Conservation (phyloP, 441 rosid genomes). For the Cnidoscolus chayamansa region DNA sequence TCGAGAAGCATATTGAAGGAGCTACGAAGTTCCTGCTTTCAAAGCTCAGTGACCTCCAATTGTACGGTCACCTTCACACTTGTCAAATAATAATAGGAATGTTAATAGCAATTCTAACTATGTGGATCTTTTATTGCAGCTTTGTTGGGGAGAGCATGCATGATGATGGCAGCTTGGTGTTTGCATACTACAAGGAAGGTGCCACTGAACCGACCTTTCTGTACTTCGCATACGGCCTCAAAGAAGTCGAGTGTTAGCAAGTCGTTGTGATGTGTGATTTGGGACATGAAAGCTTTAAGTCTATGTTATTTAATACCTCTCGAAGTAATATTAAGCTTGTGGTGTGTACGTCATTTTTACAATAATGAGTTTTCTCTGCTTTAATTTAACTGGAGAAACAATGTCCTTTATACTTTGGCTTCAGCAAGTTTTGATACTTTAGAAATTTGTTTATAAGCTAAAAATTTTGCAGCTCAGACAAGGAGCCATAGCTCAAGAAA, state of each 20-base stretch:
- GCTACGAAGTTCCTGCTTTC: constrained; percentile 76
- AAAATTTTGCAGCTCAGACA: too few relatives aligned
- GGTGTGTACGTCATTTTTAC: not conserved
- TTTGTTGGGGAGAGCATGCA: constrained; percentile 93
- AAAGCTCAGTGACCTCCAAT: constrained; percentile 75
- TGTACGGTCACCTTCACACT: constrained; percentile 34
- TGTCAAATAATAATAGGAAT: not conserved
- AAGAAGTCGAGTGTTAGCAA: constrained; percentile 76
- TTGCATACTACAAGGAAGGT: constrained; percentile 95
- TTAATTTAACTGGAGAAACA: not conserved
- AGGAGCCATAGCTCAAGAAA: too few relatives aligned
- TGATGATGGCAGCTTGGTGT: constrained; percentile 61
- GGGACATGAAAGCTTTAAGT: not conserved
- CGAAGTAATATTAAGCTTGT: not conserved
- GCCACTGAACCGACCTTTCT: constrained; percentile 82
- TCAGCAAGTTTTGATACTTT: not conserved
- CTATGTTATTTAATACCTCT: not conserved
- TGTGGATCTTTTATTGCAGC: constrained; percentile 32
- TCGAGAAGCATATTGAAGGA: constrained; percentile 73
- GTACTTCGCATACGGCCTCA: constrained; percentile 70
- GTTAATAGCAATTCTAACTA: constrained; percentile 9
- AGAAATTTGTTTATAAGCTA: not conserved
- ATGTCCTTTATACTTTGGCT: not conserved
- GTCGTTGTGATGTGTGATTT: not conserved
- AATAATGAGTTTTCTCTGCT: not conserved